phyloP scores from a whole-genome alignment of 2,329 filamentous ascomycete species.

The Phoma herbarum region DNA sequence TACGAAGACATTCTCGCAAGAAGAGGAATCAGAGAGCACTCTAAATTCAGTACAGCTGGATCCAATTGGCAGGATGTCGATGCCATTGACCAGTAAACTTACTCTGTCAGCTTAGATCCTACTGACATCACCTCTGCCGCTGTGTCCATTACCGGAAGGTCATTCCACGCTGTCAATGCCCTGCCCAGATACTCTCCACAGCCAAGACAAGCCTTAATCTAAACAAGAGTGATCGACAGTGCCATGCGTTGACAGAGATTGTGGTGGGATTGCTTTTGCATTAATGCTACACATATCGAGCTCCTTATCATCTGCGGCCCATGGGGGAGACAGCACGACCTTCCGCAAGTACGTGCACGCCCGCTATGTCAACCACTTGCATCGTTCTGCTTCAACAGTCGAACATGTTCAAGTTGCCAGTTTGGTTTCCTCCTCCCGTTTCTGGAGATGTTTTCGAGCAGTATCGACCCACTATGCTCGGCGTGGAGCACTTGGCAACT shows the following conservation, averaged over 20 bases:
- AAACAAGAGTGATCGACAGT: slow-evolving; percentile 33
- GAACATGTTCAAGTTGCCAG: slow-evolving; percentile 22
- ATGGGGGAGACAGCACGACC: slow-evolving; percentile 17
- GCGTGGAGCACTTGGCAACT: slow-evolving; percentile 30
- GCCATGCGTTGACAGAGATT: slow-evolving; percentile 29
- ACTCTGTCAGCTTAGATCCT: background rate
- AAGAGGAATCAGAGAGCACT: background rate
- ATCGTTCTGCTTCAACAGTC: slow-evolving; percentile 10
- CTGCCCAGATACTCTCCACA: slow-evolving; percentile 12
- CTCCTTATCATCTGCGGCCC: slow-evolving; percentile 34
- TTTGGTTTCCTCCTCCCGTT: slow-evolving; percentile 22
- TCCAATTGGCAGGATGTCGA: background rate
- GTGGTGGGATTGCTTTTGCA: slow-evolving; percentile 24
- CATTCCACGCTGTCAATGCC: background rate
- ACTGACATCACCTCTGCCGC: background rate
- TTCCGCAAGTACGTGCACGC: slow-evolving; percentile 26
- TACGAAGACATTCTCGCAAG: background rate
- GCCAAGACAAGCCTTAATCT: slow-evolving; percentile 41
- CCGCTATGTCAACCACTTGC: slow-evolving; percentile 10
- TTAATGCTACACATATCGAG: slow-evolving; percentile 18
- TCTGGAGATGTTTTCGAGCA: slow-evolving; percentile 18
- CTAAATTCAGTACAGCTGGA: too few species aligned
- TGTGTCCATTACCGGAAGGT: slow-evolving; percentile 1
- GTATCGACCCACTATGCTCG: slow-evolving; percentile 29
- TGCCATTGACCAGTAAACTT: background rate